phyloP scores from a whole-genome alignment of 208 protist genomes.

The Leishmania braziliensis region DNA sequence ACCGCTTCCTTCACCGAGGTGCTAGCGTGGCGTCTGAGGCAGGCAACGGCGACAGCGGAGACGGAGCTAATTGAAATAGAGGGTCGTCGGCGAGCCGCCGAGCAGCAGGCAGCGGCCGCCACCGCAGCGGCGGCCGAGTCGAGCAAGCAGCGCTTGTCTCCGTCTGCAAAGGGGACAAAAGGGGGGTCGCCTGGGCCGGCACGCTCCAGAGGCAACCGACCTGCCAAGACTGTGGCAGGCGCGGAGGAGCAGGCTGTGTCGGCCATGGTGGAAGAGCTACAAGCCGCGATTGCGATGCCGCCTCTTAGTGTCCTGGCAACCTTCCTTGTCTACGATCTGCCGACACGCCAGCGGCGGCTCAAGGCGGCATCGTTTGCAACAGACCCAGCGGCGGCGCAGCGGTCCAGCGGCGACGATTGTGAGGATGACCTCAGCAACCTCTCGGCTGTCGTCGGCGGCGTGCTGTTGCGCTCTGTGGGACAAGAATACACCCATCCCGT shows the following conservation, averaged over 20 bases:
- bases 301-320: slow-evolving; percentile 67
- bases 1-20: slow-evolving; percentile 53
- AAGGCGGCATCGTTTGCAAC: slow-evolving; percentile 31
- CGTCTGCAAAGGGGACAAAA: slow-evolving; percentile 17
- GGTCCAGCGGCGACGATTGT: not conserved
- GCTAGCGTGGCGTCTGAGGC: slow-evolving; percentile 47
- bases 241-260: slow-evolving; percentile 20
- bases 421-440: slow-evolving; percentile 16
- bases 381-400: slow-evolving; percentile 1
- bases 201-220: slow-evolving; percentile 18
- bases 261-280: slow-evolving; percentile 18
- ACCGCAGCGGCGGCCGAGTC: slow-evolving; percentile 11
- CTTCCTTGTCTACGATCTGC: slow-evolving; percentile 73
- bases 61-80: slow-evolving; percentile 45
- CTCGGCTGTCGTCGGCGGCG: not conserved
- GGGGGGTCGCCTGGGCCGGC: slow-evolving; percentile 1
- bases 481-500: slow-evolving; percentile 19
- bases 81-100: slow-evolving; percentile 25
- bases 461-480: not conserved
- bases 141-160: slow-evolving; percentile 17
- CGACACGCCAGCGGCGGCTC: slow-evolving; percentile 58
- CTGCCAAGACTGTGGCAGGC: slow-evolving; percentile 11
- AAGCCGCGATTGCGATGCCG: slow-evolving; percentile 44
- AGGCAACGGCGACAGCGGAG: slow-evolving; percentile 47
- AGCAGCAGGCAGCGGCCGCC: slow-evolving; percentile 22